Evolutionary conservation across 2,329 filamentous ascomycete species (phyloP).

Genomic region (Aspergillus quadrilineatus): DNA sequence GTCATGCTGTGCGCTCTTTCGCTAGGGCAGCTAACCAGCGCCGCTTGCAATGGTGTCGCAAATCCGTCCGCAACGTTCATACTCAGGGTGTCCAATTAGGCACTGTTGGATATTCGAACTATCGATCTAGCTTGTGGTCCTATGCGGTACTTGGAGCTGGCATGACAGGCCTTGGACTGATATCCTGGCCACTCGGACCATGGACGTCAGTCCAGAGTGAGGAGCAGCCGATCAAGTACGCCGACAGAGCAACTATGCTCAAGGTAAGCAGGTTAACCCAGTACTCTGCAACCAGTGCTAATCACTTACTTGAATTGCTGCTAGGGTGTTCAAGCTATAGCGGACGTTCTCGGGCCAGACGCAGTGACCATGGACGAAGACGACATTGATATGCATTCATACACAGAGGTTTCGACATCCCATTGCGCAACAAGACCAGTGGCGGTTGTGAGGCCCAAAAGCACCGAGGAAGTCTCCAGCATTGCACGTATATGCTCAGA

Average conservation of each 20-base stretch:
- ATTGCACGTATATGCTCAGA: constrained; percentile 73
- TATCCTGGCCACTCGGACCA: background rate
- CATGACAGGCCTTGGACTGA: background rate
- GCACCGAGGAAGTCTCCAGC: constrained; percentile 63
- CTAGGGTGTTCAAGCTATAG: background rate
- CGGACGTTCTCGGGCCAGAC: constrained; percentile 53
- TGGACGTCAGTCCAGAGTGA: background rate
- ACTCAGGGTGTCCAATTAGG: too few relatives aligned
- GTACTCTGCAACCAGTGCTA: background rate
- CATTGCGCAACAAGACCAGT: constrained; percentile 62
- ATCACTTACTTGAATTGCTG: background rate
- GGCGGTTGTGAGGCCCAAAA: constrained; percentile 63
- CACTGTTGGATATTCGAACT: too few relatives aligned
- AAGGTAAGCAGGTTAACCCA: background rate
- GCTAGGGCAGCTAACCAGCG: too few relatives aligned
- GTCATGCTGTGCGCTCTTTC: too few relatives aligned
- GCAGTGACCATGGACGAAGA: constrained; percentile 63
- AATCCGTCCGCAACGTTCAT: too few relatives aligned
- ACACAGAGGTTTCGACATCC: constrained; percentile 68
- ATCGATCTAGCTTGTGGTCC: background rate
- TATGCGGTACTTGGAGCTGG: background rate
- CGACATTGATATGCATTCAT: constrained; percentile 63
- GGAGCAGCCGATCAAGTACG: background rate
- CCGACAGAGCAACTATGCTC: constrained; percentile 7
- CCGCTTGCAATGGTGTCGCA: too few relatives aligned